These are phyloP conservation scores for Retiboletus flavoniger DNA, from an alignment of 1,284 basidiomycete genomes.

Conservation along the genomic window DNA sequence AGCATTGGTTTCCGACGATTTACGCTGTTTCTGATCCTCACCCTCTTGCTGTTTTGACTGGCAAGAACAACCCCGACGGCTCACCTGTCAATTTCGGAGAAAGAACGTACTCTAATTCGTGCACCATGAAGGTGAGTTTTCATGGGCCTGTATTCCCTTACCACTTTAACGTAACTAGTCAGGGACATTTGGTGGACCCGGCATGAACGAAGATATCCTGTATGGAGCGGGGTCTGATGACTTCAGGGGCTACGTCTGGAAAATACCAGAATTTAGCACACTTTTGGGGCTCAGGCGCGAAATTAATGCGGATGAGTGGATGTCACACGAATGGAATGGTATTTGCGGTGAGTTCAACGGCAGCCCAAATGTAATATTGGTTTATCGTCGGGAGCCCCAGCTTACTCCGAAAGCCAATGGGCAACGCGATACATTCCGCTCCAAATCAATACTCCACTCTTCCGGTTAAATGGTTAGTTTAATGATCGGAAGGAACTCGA, in stretches of 20 bases:
- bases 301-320: slow-evolving; percentile 47
- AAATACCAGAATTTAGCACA: slow-evolving; percentile 50
- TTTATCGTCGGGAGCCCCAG: slow-evolving; percentile 34
- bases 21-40: slow-evolving; percentile 62
- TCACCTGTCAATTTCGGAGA: slow-evolving; percentile 43
- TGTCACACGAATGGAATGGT: slow-evolving; percentile 31
- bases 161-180: slow-evolving; percentile 46
- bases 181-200: slow-evolving; percentile 67
- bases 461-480: slow-evolving; percentile 51
- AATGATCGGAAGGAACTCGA: slow-evolving; percentile 3
- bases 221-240: slow-evolving; percentile 78
- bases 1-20: slow-evolving; percentile 70
- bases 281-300: slow-evolving; percentile 46
- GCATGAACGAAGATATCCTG: slow-evolving; percentile 51
- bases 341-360: slow-evolving; percentile 39
- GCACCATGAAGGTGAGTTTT: slow-evolving; percentile 68
- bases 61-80: slow-evolving; percentile 52
- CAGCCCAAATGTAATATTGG: slow-evolving; percentile 2
- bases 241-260: slow-evolving; percentile 79
- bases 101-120: slow-evolving; percentile 65
- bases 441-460: slow-evolving; percentile 56
- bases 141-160: background rate
- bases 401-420: slow-evolving; percentile 43
- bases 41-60: slow-evolving; percentile 68
- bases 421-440: slow-evolving; percentile 50